A percentile compares a stretch with the other conserved stretches of the same genome.
Conservation (phyloP, 2,329 filamentous ascomycete genomes). For the Hypoxylon sp. region DNA sequence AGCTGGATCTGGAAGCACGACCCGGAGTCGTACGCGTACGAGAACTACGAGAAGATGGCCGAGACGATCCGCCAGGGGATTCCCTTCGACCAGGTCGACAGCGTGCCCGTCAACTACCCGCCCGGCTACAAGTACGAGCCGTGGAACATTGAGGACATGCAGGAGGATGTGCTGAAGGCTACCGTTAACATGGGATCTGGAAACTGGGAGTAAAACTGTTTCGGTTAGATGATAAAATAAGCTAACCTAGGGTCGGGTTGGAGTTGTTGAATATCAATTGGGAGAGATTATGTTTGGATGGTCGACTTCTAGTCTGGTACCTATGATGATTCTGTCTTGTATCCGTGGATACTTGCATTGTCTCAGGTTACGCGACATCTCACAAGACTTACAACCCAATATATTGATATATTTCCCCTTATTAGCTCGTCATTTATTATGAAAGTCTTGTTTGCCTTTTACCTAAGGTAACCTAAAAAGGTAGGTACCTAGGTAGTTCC, state of each 20-base stretch:
- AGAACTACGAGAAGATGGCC: conserved; percentile 51
- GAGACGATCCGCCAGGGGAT: conserved; percentile 50
- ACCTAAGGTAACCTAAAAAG: no score
- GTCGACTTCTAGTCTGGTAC: no score
- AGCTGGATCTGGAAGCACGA: conserved; percentile 55
- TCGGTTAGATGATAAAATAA: not conserved
- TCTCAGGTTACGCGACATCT: no score
- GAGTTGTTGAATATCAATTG: not conserved
- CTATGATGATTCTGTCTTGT: no score
- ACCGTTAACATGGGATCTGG: conserved; percentile 52
- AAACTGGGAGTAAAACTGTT: conserved; percentile 46
- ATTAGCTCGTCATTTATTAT: no score
- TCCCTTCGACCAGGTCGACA: conserved; percentile 48
- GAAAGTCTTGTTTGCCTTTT: no score
- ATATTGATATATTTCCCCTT: no score
- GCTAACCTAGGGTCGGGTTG: not conserved
- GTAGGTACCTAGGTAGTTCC: no score
- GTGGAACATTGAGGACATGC: conserved; percentile 58
- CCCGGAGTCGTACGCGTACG: conserved; percentile 53
- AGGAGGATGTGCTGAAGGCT: conserved; percentile 52
- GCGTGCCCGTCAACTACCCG: conserved; percentile 52
- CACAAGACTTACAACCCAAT: no score
- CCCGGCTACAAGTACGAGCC: conserved; percentile 53
- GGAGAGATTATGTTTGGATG: no score
- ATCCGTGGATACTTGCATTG: no score